phyloP scores from a whole-genome alignment of 208 protist species.

The Leptomonas pyrrhocoris region DNA sequence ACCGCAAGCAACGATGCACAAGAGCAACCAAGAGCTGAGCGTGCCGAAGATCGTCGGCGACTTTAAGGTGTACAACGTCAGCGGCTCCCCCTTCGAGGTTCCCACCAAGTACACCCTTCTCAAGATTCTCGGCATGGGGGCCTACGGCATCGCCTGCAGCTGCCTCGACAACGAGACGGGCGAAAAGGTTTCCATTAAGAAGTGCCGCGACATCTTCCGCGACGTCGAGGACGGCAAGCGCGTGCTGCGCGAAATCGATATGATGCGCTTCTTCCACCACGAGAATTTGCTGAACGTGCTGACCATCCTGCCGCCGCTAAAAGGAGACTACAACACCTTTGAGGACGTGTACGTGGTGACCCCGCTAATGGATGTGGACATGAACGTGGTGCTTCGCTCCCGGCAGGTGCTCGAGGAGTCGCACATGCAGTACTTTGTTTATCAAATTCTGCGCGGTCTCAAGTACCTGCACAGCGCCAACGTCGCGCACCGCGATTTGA shows the following conservation, averaged over 20 bases:
- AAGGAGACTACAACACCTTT: slow-evolving; percentile 87
- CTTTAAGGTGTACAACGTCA: slow-evolving; percentile 90
- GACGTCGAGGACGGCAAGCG: slow-evolving; percentile 93
- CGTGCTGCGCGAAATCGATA: slow-evolving; percentile 92
- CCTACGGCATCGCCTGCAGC: slow-evolving; percentile 96
- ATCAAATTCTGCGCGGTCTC: slow-evolving; percentile 89
- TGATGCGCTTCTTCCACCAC: slow-evolving; percentile 94
- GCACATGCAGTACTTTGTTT: slow-evolving; percentile 88
- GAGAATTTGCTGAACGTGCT: slow-evolving; percentile 93
- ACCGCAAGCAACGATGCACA: slow-evolving; percentile 58
- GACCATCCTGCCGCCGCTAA: slow-evolving; percentile 92
- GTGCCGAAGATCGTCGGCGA: slow-evolving; percentile 80
- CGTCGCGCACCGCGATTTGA: slow-evolving; percentile 91
- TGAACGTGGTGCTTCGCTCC: slow-evolving; percentile 93
- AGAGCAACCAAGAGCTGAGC: slow-evolving; percentile 84
- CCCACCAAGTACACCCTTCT: slow-evolving; percentile 79
- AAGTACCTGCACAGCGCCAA: slow-evolving; percentile 91
- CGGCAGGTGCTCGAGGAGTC: slow-evolving; percentile 91
- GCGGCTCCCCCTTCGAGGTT: slow-evolving; percentile 81
- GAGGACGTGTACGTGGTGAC: slow-evolving; percentile 97
- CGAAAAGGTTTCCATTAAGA: slow-evolving; percentile 91
- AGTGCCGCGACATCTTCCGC: slow-evolving; percentile 88
- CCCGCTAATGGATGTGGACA: slow-evolving; percentile 96
- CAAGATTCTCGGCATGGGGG: slow-evolving; percentile 94
- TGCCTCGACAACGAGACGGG: slow-evolving; percentile 77